A percentile compares a stretch with the other conserved stretches of the same genome.
These are phyloP conservation scores for Apiotrichum brassicae DNA, from an alignment of 1,284 basidiomycete genomes.

Conservation along the genomic window DNA sequence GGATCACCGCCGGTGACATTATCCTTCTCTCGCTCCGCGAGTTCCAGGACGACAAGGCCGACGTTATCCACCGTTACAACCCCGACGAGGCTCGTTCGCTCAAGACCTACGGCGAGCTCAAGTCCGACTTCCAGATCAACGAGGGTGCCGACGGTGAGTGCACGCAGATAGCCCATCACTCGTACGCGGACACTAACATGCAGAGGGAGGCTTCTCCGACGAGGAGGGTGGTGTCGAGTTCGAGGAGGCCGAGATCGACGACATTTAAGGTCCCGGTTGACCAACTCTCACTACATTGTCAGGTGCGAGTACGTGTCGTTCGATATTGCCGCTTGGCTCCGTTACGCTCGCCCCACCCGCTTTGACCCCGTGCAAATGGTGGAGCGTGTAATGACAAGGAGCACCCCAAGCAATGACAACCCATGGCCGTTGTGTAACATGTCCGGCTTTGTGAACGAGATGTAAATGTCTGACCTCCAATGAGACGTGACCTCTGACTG, in stretches of 20 bases:
- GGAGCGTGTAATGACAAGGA: too few species aligned
- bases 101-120: constrained; percentile 96
- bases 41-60: constrained; percentile 98
- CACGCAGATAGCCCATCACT: not conserved
- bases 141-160: constrained; percentile 77
- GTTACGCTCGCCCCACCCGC: too few species aligned
- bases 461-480: too few species aligned
- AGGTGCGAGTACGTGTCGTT: too few species aligned
- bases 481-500: too few species aligned
- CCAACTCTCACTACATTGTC: too few species aligned
- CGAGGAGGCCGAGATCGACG: constrained; percentile 63
- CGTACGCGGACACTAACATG: not conserved
- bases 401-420: too few species aligned
- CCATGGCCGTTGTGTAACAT: too few species aligned
- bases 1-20: constrained; percentile 99
- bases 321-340: too few species aligned
- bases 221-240: constrained; percentile 85
- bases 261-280: too few species aligned
- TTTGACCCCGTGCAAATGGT: too few species aligned
- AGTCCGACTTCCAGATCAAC: constrained; percentile 97
- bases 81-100: constrained; percentile 74
- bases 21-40: constrained; percentile 93
- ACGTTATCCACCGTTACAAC: constrained; percentile 99
- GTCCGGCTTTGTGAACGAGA: too few species aligned
- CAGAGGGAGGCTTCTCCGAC: constrained; percentile 24